phyloP scores from a whole-genome alignment of 2,329 filamentous ascomycete species.

The Cladobotryum mycophilum region DNA sequence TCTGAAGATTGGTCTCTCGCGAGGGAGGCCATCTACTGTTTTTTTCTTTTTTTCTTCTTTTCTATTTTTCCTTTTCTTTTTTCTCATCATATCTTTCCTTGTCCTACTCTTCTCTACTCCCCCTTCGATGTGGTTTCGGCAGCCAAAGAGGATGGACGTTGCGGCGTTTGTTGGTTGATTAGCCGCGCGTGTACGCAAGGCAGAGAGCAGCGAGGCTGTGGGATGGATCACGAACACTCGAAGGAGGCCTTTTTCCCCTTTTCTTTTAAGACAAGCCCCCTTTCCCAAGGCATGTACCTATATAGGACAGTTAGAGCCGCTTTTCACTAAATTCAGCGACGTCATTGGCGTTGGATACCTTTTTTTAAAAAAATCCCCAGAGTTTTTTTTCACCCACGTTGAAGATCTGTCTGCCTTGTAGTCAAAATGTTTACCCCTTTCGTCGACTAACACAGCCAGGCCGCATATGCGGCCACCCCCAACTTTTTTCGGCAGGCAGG shows the following conservation, averaged over 20 bases:
- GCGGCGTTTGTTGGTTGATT: neutral
- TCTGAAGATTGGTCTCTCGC: conserved; percentile 9
- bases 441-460: conserved; percentile 16
- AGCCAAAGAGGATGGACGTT: neutral
- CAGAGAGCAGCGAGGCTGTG: neutral
- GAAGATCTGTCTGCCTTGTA: conserved; percentile 9
- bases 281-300: conserved; percentile 2
- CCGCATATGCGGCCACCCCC: conserved; percentile 23
- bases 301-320: conserved; percentile 1
- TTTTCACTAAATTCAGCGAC: conserved; percentile 3
- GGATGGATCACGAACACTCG: neutral
- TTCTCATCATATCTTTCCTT: conserved; percentile 1
- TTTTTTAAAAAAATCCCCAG: no score
- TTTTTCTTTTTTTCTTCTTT: conserved; percentile 6
- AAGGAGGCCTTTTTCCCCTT: neutral
- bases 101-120: neutral
- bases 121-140: neutral
- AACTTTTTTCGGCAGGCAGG: neutral
- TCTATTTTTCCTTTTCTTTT: neutral
- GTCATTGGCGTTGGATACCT: no score
- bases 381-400: neutral
- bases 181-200: conserved; percentile 3
- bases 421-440: conserved; percentile 1
- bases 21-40: conserved; percentile 13
- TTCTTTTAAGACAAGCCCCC: neutral